Evolutionary conservation across 805 yeast species (phyloP).

Genomic region (Kodamaea hsintzibuensis): DNA sequence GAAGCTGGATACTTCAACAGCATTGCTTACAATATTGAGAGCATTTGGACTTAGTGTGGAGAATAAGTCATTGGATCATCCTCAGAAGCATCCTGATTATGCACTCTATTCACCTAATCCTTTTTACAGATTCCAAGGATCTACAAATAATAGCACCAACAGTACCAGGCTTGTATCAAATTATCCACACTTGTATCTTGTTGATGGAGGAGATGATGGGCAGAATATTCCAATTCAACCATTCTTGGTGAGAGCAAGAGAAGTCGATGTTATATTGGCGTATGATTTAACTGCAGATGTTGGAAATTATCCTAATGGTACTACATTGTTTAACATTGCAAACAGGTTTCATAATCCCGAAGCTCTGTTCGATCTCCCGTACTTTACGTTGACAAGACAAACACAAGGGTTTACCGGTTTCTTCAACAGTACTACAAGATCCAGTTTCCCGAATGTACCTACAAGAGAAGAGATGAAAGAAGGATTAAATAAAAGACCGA

Average conservation of each 20-base stretch:
- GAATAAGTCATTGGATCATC: constrained; percentile 23
- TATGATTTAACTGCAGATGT: constrained; percentile 52
- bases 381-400: constrained; percentile 9
- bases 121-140: constrained; percentile 33
- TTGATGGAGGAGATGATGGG: constrained; percentile 53
- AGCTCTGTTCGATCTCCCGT: constrained; percentile 14
- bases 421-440: constrained; percentile 8
- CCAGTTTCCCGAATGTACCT: constrained; percentile 41
- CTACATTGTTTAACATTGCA: constrained; percentile 44
- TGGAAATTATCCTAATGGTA: constrained; percentile 61
- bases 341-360: constrained; percentile 27
- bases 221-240: constrained; percentile 51
- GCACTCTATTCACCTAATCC: constrained; percentile 67
- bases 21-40: constrained; percentile 38
- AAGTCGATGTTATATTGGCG: constrained; percentile 41
- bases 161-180: constrained; percentile 11
- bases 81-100: constrained; percentile 51
- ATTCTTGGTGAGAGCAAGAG: constrained; percentile 35
- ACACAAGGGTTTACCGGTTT: neutral
- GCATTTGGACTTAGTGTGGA: constrained; percentile 46
- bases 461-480: constrained; percentile 21
- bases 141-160: neutral
- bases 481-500: constrained; percentile 26
- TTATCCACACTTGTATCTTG: constrained; percentile 29
- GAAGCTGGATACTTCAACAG: constrained; percentile 31